Percentiles rank a stretch among this genome's conserved stretches.
Evolutionary conservation across 805 yeast species (phyloP).

Genomic region (Blastobotrys muscicola): DNA sequence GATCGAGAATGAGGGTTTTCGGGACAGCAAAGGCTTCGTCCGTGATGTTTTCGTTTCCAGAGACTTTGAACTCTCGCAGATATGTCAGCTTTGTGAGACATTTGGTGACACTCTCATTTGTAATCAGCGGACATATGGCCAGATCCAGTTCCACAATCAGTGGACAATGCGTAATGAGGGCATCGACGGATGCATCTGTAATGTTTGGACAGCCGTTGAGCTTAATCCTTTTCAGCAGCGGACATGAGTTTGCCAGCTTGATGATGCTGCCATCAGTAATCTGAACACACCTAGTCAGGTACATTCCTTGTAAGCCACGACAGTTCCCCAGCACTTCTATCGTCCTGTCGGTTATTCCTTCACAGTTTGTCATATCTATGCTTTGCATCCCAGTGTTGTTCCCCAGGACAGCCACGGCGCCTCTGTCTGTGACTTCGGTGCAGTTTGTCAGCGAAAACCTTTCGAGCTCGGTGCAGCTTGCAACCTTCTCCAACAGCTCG

Average conservation of each 20-base stretch:
- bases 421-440: conserved; percentile 45
- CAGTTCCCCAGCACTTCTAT: conserved; percentile 67
- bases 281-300: conserved; percentile 75
- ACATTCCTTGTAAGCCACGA: conserved; percentile 74
- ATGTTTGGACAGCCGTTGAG: conserved; percentile 62
- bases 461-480: conserved; percentile 63
- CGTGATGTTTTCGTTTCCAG: conserved; percentile 60
- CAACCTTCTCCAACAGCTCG: conserved; percentile 47
- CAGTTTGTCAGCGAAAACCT: conserved; percentile 81
- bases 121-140: conserved; percentile 67
- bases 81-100: conserved; percentile 57
- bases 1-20: conserved; percentile 43
- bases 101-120: conserved; percentile 49
- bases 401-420: conserved; percentile 52
- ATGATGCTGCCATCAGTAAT: conserved; percentile 59
- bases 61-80: conserved; percentile 75
- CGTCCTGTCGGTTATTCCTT: conserved; percentile 58
- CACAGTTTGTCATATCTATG: conserved; percentile 77
- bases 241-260: conserved; percentile 51
- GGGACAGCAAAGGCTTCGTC: conserved; percentile 52
- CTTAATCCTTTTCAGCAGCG: conserved; percentile 71
- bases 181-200: conserved; percentile 50
- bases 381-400: conserved; percentile 70
- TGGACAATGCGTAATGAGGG: conserved; percentile 63
- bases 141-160: conserved; percentile 83